Base-by-base conservation (phyloP, 768 basidiomycete genomes). In the Tylopilus intermedius region DNA sequence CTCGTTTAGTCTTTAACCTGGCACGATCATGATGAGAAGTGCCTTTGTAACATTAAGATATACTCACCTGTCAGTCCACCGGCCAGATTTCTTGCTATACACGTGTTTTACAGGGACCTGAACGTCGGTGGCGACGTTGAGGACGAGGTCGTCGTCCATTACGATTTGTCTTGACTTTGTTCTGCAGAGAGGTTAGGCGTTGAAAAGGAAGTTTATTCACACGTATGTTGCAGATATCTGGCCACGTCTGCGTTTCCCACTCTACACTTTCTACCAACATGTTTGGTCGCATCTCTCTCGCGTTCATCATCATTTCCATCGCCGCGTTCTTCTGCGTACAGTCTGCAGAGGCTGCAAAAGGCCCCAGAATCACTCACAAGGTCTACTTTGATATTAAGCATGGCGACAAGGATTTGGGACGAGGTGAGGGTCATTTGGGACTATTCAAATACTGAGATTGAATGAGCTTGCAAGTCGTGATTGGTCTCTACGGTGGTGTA, bases 371-470 rank as follows among this genome's bases (percentile, higher is more conserved):
- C 62, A 96, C 95, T 43, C 76, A 89, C 80, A 92, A 88, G 72
- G 86, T 96, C 60, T 96, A 84, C 77, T 96, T 97, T 66, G 94
- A 96, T 70, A 85, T 97, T 53, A 84, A 87, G 62, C 94, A 96
- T 72, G 95, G 95, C 27, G 93, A 88, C 70, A 76, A 88, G 70
- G 77, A 84, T 46, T 47, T 97, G 41, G 95, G 95, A 49, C 80
- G 94, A 56, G 76, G 92, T 91, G 68, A 58, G 76, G 73, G 41
- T 57, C 55, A 14, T 37, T 9, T 10, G 9, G 32, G n/a, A 10
- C 40, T 46, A 14, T 33, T 6, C 33, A 21, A 37, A 32, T 10
- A 18, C 21, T 1, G 33, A 0, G n/a, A 45, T 45, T 52, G 3
- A 58, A 67, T 18, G 55, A 27, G 10, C 4, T 42, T 21, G 40